Conservation (phyloP, 495 filamentous ascomycete species). For the Aspergillus indologenus region DNA sequence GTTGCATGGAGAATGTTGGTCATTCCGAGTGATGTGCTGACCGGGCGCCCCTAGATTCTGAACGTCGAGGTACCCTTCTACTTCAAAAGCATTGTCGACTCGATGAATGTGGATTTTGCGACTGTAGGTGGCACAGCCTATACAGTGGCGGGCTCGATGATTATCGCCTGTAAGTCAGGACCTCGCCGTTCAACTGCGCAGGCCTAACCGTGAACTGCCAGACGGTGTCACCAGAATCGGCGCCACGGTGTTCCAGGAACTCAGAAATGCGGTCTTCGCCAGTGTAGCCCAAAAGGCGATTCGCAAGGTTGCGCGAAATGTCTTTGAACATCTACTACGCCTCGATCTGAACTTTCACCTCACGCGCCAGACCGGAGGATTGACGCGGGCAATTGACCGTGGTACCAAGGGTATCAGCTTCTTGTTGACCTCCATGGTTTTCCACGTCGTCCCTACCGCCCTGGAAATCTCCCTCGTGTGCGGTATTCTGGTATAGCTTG, state of each 20-base stretch:
- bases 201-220: conserved; percentile 26
- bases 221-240: conserved; percentile 87
- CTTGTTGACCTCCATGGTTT: conserved; percentile 94
- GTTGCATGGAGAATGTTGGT: conserved; percentile 4
- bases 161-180: conserved; percentile 66
- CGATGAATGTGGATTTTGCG: conserved; percentile 92
- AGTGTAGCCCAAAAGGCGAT: conserved; percentile 97
- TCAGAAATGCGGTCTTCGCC: conserved; percentile 94
- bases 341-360: conserved; percentile 94
- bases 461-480: conserved; percentile 94
- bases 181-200: not conserved
- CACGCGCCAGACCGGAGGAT: conserved; percentile 85
- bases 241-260: conserved; percentile 81
- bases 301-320: conserved; percentile 81
- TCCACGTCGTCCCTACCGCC: conserved; percentile 91
- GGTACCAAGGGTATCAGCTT: conserved; percentile 99
- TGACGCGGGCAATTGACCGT: conserved; percentile 92
- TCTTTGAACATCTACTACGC: conserved; percentile 85
- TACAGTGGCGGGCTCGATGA: conserved; percentile 86
- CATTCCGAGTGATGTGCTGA: conserved; percentile 17
- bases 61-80: conserved; percentile 99
- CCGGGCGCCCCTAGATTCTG: conserved; percentile 54
- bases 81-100: conserved; percentile 95
- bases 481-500: conserved; percentile 63
- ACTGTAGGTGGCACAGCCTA: conserved; percentile 78